A percentile compares a stretch with the other conserved stretches of the same genome.
Evolutionary conservation across 306 rosid genomes (phyloP).

Genomic region (Prunus mume): DNA sequence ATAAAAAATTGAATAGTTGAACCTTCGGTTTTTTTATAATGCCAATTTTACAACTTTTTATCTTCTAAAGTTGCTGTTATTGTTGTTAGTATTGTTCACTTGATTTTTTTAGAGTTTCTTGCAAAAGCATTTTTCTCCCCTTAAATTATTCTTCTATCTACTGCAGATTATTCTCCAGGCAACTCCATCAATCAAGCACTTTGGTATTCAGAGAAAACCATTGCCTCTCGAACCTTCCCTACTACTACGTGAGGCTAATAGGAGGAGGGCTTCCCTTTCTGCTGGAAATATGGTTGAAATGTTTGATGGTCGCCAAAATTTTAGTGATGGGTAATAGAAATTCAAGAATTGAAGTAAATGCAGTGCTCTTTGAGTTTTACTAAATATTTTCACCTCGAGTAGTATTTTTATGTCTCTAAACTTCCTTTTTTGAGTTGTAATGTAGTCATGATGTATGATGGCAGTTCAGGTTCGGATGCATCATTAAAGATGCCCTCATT

Average conservation of each 20-base stretch:
- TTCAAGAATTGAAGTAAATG: conserved; percentile 7
- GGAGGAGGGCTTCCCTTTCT: conserved; percentile 97
- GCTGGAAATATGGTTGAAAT: conserved; percentile 78
- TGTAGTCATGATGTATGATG: conserved; percentile 41
- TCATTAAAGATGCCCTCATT: conserved; percentile 56
- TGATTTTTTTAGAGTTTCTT: background rate
- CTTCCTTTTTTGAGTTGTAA: conserved; percentile 26
- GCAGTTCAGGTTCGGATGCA: conserved; percentile 84
- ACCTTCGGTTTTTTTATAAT: background rate
- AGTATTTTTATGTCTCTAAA: conserved; percentile 12
- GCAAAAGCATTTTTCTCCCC: background rate
- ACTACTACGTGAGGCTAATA: conserved; percentile 91
- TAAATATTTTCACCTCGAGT: background rate
- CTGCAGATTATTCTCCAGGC: conserved; percentile 81
- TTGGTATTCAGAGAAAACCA: conserved; percentile 83
- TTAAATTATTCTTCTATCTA: background rate
- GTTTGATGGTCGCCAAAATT: conserved; percentile 60
- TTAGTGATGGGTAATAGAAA: conserved; percentile 66
- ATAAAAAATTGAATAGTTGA: background rate
- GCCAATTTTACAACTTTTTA: background rate
- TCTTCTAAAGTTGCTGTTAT: background rate
- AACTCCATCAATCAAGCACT: conserved; percentile 60
- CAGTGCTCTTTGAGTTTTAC: conserved; percentile 19
- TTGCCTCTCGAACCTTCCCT: conserved; percentile 94
- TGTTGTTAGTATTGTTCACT: background rate